These are phyloP conservation scores for Sphagnum contortum DNA, from an alignment of 225 moss, liverwort and hornwort species.

Conservation along the genomic window DNA sequence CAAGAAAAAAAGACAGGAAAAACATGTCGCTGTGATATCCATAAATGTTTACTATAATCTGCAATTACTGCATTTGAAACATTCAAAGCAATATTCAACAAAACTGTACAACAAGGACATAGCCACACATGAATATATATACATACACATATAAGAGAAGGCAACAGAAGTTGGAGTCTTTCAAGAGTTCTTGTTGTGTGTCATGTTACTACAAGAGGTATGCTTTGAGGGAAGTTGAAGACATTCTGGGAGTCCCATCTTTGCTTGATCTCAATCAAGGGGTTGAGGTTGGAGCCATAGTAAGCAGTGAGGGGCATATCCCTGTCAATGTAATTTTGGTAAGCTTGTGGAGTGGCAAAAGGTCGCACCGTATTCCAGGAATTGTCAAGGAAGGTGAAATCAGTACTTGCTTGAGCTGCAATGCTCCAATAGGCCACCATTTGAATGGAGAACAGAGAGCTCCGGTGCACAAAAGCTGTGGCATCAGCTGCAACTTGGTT, in stretches of 20 bases:
- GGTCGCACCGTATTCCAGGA: slow-evolving; percentile 39
- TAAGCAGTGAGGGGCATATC: slow-evolving; percentile 50
- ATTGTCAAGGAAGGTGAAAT: slow-evolving; percentile 20
- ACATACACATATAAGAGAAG: background rate
- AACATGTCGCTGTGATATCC: too few species aligned
- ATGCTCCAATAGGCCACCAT: slow-evolving; percentile 61
- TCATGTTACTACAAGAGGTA: slow-evolving; percentile 14
- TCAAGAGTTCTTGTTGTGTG: too few species aligned
- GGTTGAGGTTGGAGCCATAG: slow-evolving; percentile 42
- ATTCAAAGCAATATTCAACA: background rate
- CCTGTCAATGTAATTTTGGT: slow-evolving; percentile 74
- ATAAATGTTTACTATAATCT: background rate
- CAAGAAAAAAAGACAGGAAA: too few species aligned
- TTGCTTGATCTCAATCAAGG: slow-evolving; percentile 35
- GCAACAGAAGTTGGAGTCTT: background rate
- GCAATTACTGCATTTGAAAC: background rate
- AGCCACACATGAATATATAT: slow-evolving; percentile 1
- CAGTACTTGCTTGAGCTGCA: slow-evolving; percentile 4
- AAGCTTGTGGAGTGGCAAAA: slow-evolving; percentile 25
- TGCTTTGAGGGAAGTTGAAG: slow-evolving; percentile 68
- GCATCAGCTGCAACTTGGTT: slow-evolving; percentile 22
- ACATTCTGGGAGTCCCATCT: slow-evolving; percentile 62
- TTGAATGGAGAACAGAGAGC: slow-evolving; percentile 50
- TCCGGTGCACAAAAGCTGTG: slow-evolving; percentile 45
- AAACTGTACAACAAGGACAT: background rate